Percentiles rank a stretch among this genome's conserved stretches.
Evolutionary conservation across 441 rosid species (phyloP).

Genomic region (Populus hybrid): DNA sequence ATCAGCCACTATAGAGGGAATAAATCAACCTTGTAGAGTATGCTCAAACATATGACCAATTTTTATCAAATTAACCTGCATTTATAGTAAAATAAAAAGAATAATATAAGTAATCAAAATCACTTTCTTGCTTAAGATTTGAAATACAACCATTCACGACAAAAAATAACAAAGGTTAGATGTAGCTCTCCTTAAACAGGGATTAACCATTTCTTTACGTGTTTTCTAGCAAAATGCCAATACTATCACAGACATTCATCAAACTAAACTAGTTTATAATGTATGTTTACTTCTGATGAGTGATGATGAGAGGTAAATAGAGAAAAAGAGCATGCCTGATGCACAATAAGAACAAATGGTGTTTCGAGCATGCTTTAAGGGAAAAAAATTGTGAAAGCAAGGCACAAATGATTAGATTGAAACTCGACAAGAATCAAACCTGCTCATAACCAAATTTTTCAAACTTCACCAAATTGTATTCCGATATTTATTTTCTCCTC

Average conservation of each 20-base stretch:
- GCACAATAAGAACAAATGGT: neutral
- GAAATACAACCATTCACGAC: neutral
- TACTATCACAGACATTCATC: neutral
- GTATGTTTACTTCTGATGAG: neutral
- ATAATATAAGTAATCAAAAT: neutral
- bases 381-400: neutral
- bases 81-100: neutral
- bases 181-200: neutral
- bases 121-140: neutral
- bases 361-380: neutral
- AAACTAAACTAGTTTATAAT: neutral
- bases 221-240: neutral
- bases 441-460: no score
- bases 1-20: constrained; percentile 57
- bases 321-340: neutral
- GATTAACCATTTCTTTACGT: neutral
- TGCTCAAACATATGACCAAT: constrained; percentile 86
- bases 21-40: constrained; percentile 64
- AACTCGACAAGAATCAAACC: neutral
- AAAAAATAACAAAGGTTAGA: neutral
- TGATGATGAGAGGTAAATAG: neutral
- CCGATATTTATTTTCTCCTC: no score
- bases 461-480: no score
- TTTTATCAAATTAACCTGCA: constrained; percentile 72
- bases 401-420: neutral